Evolutionary conservation across 768 basidiomycete genomes (phyloP).

Genomic region (Boletus sp.): DNA sequence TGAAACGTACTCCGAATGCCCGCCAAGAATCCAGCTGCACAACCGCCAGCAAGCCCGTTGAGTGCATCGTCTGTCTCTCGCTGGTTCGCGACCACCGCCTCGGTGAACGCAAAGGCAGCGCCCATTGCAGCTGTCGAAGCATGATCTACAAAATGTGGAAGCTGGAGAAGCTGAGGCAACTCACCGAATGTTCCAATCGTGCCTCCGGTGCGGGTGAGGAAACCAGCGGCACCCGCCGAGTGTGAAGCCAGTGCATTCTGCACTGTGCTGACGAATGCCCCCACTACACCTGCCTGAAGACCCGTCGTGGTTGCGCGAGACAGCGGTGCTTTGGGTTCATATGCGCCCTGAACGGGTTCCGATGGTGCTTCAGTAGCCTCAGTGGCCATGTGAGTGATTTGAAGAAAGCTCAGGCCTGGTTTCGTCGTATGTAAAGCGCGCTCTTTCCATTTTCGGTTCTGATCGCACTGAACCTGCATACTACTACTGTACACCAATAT

Average conservation of each 20-base stretch:
- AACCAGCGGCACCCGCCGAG: slow-evolving; percentile 77
- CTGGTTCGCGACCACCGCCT: slow-evolving; percentile 77
- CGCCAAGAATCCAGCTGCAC: slow-evolving; percentile 90
- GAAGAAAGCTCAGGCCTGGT: slow-evolving; percentile 2
- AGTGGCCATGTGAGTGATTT: slow-evolving; percentile 23
- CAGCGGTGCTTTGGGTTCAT: slow-evolving; percentile 54
- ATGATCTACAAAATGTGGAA: slow-evolving; percentile 3
- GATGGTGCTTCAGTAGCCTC: slow-evolving; percentile 7
- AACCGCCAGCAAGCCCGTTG: slow-evolving; percentile 84
- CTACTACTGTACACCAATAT: not conserved
- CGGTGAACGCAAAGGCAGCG: slow-evolving; percentile 79
- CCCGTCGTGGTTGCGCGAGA: slow-evolving; percentile 56
- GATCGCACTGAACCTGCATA: slow-evolving; percentile 6
- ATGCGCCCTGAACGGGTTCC: slow-evolving; percentile 23
- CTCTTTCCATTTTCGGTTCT: slow-evolving; percentile 24
- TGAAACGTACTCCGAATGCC: slow-evolving; percentile 68
- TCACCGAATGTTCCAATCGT: slow-evolving; percentile 91
- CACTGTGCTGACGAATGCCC: slow-evolving; percentile 65
- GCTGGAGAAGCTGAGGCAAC: slow-evolving; percentile 23
- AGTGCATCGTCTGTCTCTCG: slow-evolving; percentile 75
- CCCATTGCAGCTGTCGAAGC: slow-evolving; percentile 76
- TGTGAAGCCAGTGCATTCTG: slow-evolving; percentile 83
- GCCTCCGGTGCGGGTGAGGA: slow-evolving; percentile 83
- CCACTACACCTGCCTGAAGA: slow-evolving; percentile 64
- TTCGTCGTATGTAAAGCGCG: not conserved